phyloP scores from a whole-genome alignment of 352 stramenopile species.

The Phytopythium oedochilum region DNA sequence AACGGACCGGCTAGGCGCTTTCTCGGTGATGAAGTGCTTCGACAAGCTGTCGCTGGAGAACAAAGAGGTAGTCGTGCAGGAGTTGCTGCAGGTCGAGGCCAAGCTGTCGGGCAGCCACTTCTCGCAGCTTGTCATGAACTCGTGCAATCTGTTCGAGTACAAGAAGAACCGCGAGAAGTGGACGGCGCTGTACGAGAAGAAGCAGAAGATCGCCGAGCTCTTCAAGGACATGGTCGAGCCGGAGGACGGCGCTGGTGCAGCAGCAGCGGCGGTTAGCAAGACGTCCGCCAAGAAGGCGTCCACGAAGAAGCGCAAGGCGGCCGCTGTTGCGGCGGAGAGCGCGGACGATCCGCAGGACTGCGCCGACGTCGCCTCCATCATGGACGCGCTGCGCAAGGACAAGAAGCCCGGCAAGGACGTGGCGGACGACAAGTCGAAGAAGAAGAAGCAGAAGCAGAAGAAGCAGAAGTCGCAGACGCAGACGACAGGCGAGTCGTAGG shows the following conservation, averaged over 20 bases:
- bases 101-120: slow-evolving; percentile 79
- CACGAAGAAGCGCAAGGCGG: slow-evolving; percentile 40
- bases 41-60: slow-evolving; percentile 48
- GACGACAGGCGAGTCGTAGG: slow-evolving; percentile 13
- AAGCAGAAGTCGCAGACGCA: slow-evolving; percentile 30
- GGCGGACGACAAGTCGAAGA: slow-evolving; percentile 43
- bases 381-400: slow-evolving; percentile 48
- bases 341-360: slow-evolving; percentile 17
- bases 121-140: slow-evolving; percentile 78
- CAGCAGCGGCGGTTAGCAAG: slow-evolving; percentile 5
- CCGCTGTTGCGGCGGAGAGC: slow-evolving; percentile 5
- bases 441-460: slow-evolving; percentile 38
- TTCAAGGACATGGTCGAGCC: slow-evolving; percentile 69
- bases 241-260: slow-evolving; percentile 9
- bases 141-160: slow-evolving; percentile 76
- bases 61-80: slow-evolving; percentile 66
- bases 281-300: slow-evolving; percentile 15
- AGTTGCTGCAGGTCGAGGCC: slow-evolving; percentile 61
- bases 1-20: slow-evolving; percentile 69
- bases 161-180: slow-evolving; percentile 77
- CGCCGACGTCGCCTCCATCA: slow-evolving; percentile 62
- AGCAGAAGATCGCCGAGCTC: slow-evolving; percentile 72
- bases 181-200: slow-evolving; percentile 68
- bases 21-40: slow-evolving; percentile 84
- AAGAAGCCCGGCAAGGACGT: slow-evolving; percentile 23